Conservation (phyloP, 495 filamentous ascomycete genomes). For the Lophium mytilinum region DNA sequence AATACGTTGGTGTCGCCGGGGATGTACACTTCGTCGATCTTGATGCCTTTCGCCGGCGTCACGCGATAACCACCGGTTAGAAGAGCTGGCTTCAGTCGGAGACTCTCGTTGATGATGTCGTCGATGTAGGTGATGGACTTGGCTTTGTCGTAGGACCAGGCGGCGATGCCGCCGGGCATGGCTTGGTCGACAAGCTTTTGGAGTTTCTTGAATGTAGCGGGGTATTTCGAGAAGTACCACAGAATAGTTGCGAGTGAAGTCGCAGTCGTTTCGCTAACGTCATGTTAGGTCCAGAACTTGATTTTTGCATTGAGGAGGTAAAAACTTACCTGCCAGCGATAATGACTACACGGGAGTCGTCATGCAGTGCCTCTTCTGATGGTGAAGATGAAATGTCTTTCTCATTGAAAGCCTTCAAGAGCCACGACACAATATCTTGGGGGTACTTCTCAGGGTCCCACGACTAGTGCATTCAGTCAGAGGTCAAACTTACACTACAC, state of each 20-base stretch:
- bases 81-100: conserved; percentile 7
- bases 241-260: conserved; percentile 1
- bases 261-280: conserved; percentile 3
- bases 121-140: conserved; percentile 3
- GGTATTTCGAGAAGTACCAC: conserved; percentile 9
- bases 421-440: background rate
- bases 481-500: background rate
- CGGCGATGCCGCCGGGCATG: background rate
- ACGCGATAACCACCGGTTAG: conserved; percentile 5
- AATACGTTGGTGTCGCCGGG: conserved; percentile 6
- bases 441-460: background rate
- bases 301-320: background rate
- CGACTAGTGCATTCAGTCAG: background rate
- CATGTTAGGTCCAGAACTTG: background rate
- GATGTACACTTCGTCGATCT: conserved; percentile 7
- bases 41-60: conserved; percentile 1
- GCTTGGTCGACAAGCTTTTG: background rate
- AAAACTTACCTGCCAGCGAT: background rate
- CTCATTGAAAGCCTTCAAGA: background rate
- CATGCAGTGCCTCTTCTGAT: background rate
- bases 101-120: conserved; percentile 10
- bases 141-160: background rate
- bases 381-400: background rate
- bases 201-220: background rate
- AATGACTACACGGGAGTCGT: background rate